Conservation (phyloP, 164 flowering plant genomes). For the Cinnamomum micranthum region DNA sequence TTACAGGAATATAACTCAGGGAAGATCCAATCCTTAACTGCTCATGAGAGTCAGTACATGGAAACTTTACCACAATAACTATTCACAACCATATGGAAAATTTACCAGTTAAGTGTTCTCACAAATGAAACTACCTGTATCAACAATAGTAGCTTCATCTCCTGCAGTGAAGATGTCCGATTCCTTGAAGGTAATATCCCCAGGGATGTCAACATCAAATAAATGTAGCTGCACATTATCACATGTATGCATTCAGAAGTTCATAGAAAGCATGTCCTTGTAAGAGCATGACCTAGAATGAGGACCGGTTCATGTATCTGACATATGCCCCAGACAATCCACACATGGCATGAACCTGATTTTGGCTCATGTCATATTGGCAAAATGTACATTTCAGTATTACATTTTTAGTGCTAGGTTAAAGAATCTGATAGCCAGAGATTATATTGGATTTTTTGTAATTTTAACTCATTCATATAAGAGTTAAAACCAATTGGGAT, state of each 20-base stretch:
- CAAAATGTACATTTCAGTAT: background rate
- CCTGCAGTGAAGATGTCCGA: slow-evolving; percentile 40
- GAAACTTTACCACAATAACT: background rate
- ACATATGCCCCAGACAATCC: background rate
- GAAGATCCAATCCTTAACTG: background rate
- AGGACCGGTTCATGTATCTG: background rate
- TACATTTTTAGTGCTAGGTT: background rate
- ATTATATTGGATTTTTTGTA: background rate
- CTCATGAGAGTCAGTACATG: too few species aligned
- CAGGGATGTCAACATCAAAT: slow-evolving; percentile 39
- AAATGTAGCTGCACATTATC: slow-evolving; percentile 35
- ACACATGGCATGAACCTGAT: background rate
- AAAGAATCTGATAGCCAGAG: background rate
- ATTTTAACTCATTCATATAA: background rate
- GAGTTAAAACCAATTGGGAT: background rate
- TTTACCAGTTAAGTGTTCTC: background rate
- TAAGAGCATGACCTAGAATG: background rate
- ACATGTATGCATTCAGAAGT: background rate
- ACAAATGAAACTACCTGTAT: slow-evolving; percentile 33
- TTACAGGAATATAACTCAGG: background rate
- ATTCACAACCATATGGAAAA: background rate
- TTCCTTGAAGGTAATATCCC: slow-evolving; percentile 41
- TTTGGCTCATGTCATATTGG: too few species aligned
- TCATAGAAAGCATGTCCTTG: background rate
- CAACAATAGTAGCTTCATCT: slow-evolving; percentile 32